Evolutionary conservation across 768 basidiomycete species (phyloP).

Genomic region (Lanmaoa pseudosensibilis): DNA sequence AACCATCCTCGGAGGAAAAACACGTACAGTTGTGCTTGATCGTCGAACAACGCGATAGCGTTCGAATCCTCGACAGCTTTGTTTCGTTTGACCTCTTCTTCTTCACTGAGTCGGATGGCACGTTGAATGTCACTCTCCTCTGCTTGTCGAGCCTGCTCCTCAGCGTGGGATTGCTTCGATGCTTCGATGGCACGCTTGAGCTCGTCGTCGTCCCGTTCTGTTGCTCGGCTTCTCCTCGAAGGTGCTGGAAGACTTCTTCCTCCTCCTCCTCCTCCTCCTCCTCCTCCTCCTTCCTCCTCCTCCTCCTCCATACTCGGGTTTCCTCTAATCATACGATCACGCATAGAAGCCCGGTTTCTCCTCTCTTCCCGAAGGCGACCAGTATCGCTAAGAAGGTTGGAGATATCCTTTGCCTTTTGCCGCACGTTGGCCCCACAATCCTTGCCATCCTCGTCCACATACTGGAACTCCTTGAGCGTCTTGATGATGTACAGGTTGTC

Average conservation of each 20-base stretch:
- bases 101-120: conserved; percentile 83
- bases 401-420: conserved; percentile 98
- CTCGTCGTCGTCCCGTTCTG: conserved; percentile 77
- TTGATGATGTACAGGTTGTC: conserved; percentile 98
- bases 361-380: conserved; percentile 83
- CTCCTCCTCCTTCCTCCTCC: conserved; percentile 23
- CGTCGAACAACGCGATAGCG: conserved; percentile 79
- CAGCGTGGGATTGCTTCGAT: conserved; percentile 71
- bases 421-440: conserved; percentile 98
- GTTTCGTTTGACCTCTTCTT: conserved; percentile 82
- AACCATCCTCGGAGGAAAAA: conserved; percentile 3
- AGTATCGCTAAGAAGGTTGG: conserved; percentile 87
- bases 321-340: conserved; percentile 87
- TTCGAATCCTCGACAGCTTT: conserved; percentile 74
- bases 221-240: conserved; percentile 15
- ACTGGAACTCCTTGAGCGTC: conserved; percentile 98
- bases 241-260: conserved; percentile 10
- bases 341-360: conserved; percentile 82
- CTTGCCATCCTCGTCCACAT: conserved; percentile 90
- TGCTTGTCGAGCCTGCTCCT: conserved; percentile 58
- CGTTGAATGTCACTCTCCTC: conserved; percentile 84
- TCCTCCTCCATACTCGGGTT: conserved; percentile 40
- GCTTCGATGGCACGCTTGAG: conserved; percentile 84
- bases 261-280: conserved; percentile 30
- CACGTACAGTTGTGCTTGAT: conserved; percentile 74